Conservation (phyloP, 2,329 filamentous ascomycete species). For the Cryphonectria parasitica region DNA sequence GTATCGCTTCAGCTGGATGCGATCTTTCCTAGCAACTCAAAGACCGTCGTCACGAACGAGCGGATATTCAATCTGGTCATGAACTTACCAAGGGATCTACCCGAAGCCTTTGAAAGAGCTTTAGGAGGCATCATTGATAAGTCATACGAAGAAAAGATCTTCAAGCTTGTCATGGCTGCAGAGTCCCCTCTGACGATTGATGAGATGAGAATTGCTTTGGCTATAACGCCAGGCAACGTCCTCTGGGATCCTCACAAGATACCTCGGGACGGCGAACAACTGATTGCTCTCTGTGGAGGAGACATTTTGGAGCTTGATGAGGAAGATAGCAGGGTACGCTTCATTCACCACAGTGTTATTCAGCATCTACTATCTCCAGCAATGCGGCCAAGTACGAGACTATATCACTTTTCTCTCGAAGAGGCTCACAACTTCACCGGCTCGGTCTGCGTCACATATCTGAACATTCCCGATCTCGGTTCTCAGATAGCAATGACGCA, state of each 20-base stretch:
- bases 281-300: conserved; percentile 16
- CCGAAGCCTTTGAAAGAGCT: conserved; percentile 19
- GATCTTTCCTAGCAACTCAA: not conserved
- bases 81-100: conserved; percentile 9
- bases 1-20: not conserved
- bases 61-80: not conserved
- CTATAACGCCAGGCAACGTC: not conserved
- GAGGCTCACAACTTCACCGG: conserved; percentile 12
- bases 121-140: conserved; percentile 2
- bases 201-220: conserved; percentile 25
- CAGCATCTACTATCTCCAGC: conserved; percentile 2
- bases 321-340: conserved; percentile 15
- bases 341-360: conserved; percentile 24
- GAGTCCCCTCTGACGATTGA: not conserved
- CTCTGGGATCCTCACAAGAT: conserved; percentile 9
- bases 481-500: not conserved
- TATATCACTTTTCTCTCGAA: conserved; percentile 11
- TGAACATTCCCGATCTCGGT: not conserved
- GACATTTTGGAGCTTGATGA: conserved; percentile 20
- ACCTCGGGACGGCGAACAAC: not conserved
- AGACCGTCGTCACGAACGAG: not conserved
- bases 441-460: conserved; percentile 17
- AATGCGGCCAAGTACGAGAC: not conserved
- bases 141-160: conserved; percentile 6
- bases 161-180: conserved; percentile 12